These are phyloP conservation scores for Phytopythium litorale DNA, from an alignment of 352 stramenopile genomes.

Conservation along the genomic window DNA sequence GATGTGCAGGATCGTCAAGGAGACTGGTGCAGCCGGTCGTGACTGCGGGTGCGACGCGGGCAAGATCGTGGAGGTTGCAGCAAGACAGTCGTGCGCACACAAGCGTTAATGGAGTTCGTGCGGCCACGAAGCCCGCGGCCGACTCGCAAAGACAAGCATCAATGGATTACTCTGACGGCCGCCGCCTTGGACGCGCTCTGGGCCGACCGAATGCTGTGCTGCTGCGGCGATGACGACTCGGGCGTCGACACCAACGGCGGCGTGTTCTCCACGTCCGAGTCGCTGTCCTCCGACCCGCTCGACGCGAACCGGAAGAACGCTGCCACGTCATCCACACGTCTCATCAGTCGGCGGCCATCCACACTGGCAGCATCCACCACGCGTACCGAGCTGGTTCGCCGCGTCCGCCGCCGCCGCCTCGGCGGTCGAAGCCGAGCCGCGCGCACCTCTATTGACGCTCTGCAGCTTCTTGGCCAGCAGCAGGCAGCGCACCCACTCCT, in stretches of 20 bases:
- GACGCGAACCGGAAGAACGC: constrained; percentile 51
- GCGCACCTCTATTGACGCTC: constrained; percentile 5
- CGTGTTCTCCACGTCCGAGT: constrained; percentile 24
- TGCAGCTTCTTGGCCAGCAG: constrained; percentile 34
- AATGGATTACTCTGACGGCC: constrained; percentile 29
- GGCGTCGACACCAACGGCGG: constrained; percentile 3
- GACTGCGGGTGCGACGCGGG: constrained; percentile 3
- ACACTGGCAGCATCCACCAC: neutral
- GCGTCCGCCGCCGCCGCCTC: neutral
- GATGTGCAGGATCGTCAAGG: constrained; percentile 33
- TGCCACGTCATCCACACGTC: constrained; percentile 1
- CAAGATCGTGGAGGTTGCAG: neutral
- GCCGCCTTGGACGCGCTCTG: constrained; percentile 18
- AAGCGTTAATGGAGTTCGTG: constrained; percentile 3
- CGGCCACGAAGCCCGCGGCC: neutral
- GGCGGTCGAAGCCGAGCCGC: neutral
- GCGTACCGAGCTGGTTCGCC: constrained; percentile 16
- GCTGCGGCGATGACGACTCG: constrained; percentile 14
- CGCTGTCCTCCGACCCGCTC: constrained; percentile 45
- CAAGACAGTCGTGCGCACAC: neutral
- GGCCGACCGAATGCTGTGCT: constrained; percentile 25
- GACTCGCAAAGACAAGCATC: neutral
- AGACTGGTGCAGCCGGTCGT: constrained; percentile 8
- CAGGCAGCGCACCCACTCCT: constrained; percentile 46
- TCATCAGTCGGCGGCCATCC: neutral